A percentile compares a stretch with the other conserved stretches of the same genome.
These are phyloP conservation scores for Diplosphaera chodatii DNA, from an alignment of 139 green algal species.

Conservation along the genomic window DNA sequence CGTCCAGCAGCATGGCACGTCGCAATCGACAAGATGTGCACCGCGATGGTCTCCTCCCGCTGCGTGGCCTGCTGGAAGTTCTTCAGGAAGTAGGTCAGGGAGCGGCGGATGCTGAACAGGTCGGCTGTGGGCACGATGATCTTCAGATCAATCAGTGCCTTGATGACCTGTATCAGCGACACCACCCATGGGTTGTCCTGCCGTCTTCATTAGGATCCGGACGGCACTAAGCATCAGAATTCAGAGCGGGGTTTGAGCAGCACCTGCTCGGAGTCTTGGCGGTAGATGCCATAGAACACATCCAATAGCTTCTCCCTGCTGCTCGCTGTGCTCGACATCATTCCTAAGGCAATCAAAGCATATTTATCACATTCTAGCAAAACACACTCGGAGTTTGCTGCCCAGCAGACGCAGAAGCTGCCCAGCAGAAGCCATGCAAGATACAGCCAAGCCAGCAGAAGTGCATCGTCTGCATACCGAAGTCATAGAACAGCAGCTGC, in stretches of 20 bases:
- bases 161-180: constrained; percentile 37
- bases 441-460: not conserved
- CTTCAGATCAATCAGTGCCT: constrained; percentile 53
- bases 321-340: not conserved
- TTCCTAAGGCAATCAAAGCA: not conserved
- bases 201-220: too few relatives aligned
- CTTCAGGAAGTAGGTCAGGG: constrained; percentile 73
- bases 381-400: not conserved
- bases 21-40: not conserved
- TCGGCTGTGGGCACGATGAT: constrained; percentile 65
- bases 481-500: constrained; percentile 42
- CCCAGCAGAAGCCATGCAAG: too few relatives aligned
- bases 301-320: constrained; percentile 23
- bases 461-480: constrained; percentile 8
- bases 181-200: too few relatives aligned
- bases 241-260: too few relatives aligned
- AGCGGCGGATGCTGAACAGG: constrained; percentile 32
- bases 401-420: too few relatives aligned
- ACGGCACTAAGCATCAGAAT: too few relatives aligned
- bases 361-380: not conserved
- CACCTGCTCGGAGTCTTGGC: constrained; percentile 34
- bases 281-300: constrained; percentile 42
- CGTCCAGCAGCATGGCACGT: too few relatives aligned
- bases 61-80: constrained; percentile 60
- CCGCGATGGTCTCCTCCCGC: constrained; percentile 60